Percentiles rank a stretch among this genome's conserved stretches.
phyloP scores from a whole-genome alignment of 345 rosid species.

The Lagerstroemia speciosa region DNA sequence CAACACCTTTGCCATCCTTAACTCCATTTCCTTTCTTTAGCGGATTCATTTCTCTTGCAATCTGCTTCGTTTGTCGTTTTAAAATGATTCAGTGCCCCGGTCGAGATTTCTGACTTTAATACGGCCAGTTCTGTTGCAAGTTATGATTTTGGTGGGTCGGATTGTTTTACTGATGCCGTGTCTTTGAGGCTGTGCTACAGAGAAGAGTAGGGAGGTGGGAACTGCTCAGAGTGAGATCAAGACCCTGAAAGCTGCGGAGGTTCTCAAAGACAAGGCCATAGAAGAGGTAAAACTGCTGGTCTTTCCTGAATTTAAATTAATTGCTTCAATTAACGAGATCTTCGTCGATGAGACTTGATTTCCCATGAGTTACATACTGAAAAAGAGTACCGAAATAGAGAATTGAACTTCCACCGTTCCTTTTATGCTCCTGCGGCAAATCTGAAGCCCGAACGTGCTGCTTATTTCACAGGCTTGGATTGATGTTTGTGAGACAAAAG shows the following conservation, averaged over 20 bases:
- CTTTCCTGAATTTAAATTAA: neutral
- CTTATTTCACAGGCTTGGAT: neutral
- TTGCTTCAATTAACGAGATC: neutral
- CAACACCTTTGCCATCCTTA: constrained; percentile 4
- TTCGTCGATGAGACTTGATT: neutral
- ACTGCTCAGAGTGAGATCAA: constrained; percentile 53
- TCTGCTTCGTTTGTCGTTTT: neutral
- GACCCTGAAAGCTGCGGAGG: constrained; percentile 57
- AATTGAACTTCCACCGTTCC: neutral
- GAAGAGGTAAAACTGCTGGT: constrained; percentile 41
- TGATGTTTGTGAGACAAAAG: neutral
- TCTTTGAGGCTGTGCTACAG: constrained; percentile 22
- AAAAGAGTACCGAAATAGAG: neutral
- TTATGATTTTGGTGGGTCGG: neutral
- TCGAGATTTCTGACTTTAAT: neutral
- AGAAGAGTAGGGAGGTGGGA: constrained; percentile 45
- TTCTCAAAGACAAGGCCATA: constrained; percentile 55
- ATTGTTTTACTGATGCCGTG: neutral
- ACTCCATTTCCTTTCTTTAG: neutral
- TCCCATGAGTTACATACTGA: neutral
- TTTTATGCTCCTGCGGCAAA: too few relatives aligned
- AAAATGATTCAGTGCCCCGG: neutral
- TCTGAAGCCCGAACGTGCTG: neutral
- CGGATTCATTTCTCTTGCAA: neutral
- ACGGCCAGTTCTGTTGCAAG: neutral